Evolutionary conservation across 2,329 filamentous ascomycete species (phyloP).

Genomic region (Pleoardoris graminearum): DNA sequence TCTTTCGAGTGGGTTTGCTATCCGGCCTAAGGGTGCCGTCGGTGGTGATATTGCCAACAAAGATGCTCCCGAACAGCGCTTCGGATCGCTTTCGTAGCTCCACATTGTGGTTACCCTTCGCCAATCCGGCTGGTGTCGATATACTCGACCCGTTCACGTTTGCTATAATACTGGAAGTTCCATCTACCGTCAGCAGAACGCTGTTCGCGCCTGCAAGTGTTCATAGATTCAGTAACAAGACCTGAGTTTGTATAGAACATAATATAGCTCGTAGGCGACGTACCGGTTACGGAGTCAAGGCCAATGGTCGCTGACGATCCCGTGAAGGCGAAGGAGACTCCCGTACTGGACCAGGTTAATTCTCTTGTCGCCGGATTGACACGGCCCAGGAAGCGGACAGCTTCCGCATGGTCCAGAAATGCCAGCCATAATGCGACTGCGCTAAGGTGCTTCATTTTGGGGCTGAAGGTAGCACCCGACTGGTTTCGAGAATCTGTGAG

Average conservation of each 20-base stretch:
- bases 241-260: background rate
- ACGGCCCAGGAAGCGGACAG: slow-evolving; percentile 38
- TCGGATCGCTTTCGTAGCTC: slow-evolving; percentile 48
- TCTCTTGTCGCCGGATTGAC: slow-evolving; percentile 50
- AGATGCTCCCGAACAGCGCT: slow-evolving; percentile 39
- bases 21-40: slow-evolving; percentile 33
- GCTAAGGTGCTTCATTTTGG: slow-evolving; percentile 1
- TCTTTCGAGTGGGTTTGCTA: slow-evolving; percentile 37
- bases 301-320: slow-evolving; percentile 47
- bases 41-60: slow-evolving; percentile 30
- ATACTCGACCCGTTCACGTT: slow-evolving; percentile 36
- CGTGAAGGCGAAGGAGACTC: slow-evolving; percentile 48
- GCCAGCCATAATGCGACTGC: background rate
- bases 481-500: background rate
- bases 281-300: slow-evolving; percentile 37
- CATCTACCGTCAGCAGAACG: slow-evolving; percentile 39
- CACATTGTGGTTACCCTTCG: slow-evolving; percentile 43
- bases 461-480: background rate
- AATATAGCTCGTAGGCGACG: slow-evolving; percentile 35
- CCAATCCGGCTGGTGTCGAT: slow-evolving; percentile 35
- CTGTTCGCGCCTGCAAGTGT: background rate
- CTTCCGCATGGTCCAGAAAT: background rate
- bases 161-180: slow-evolving; percentile 24
- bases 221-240: background rate
- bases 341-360: slow-evolving; percentile 52